These are phyloP conservation scores for Paramecium bursaria DNA, from an alignment of 73 alveolate genomes.

Conservation along the genomic window DNA sequence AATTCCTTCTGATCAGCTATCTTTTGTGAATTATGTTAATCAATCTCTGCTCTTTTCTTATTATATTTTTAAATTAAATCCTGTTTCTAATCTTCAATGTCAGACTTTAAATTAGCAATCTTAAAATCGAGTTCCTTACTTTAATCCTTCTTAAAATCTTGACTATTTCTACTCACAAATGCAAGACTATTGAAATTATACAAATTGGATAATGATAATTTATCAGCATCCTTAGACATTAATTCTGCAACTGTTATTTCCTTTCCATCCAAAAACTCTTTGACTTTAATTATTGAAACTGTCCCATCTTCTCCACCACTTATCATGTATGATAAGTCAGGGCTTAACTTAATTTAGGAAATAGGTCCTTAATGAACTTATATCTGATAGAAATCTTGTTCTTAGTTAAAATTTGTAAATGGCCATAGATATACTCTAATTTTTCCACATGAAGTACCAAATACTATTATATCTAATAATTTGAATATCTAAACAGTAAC, in stretches of 20 bases:
- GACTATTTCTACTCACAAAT: constrained; percentile 38
- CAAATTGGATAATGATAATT: not conserved
- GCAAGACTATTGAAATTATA: constrained; percentile 56
- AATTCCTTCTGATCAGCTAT: constrained; percentile 24
- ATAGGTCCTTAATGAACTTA: constrained; percentile 61
- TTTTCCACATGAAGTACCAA: constrained; percentile 70
- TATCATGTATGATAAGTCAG: constrained; percentile 26
- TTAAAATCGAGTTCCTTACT: constrained; percentile 65
- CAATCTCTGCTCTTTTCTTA: constrained; percentile 14
- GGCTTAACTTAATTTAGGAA: not conserved
- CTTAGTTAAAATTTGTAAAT: constrained; percentile 34
- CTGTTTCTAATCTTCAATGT: constrained; percentile 63
- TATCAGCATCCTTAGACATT: not conserved
- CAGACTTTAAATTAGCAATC: constrained; percentile 61
- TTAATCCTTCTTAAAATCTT: constrained; percentile 54
- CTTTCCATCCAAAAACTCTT: constrained; percentile 59
- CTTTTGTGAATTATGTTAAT: not conserved
- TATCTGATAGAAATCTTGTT: constrained; percentile 50
- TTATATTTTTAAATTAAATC: constrained; percentile 39
- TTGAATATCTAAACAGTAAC: constrained; percentile 22
- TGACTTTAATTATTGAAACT: constrained; percentile 4
- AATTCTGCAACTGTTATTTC: constrained; percentile 16
- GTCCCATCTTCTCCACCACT: constrained; percentile 69
- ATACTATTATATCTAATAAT: constrained; percentile 47
- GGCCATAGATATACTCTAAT: constrained; percentile 68